These are phyloP conservation scores for Ophiocordyceps camponoti-rufipedis DNA, from an alignment of 2,329 filamentous ascomycete species.

Conservation along the genomic window DNA sequence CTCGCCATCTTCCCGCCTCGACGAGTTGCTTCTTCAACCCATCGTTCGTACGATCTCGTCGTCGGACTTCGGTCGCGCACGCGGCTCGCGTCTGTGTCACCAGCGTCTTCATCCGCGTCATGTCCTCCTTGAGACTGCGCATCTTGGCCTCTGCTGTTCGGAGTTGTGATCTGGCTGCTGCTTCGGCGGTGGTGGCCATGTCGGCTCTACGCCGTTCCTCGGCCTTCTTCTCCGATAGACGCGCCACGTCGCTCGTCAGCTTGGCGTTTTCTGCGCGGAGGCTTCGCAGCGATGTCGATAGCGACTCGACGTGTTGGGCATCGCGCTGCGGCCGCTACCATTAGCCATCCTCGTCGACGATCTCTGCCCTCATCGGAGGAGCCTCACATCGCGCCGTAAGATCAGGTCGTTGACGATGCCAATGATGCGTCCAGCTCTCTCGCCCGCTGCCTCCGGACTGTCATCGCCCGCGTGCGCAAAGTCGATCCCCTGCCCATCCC, in stretches of 20 bases:
- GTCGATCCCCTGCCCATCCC: slow-evolving; percentile 58
- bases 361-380: not conserved
- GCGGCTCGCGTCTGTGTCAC: slow-evolving; percentile 70
- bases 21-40: slow-evolving; percentile 72
- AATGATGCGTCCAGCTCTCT: slow-evolving; percentile 73
- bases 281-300: slow-evolving; percentile 60
- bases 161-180: slow-evolving; percentile 49
- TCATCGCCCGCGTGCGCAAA: slow-evolving; percentile 56
- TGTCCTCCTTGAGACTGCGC: slow-evolving; percentile 68
- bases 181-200: slow-evolving; percentile 50
- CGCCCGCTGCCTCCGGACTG: slow-evolving; percentile 27
- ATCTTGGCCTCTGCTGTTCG: slow-evolving; percentile 56
- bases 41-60: slow-evolving; percentile 77
- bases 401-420: slow-evolving; percentile 89
- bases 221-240: slow-evolving; percentile 32
- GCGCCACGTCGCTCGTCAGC: slow-evolving; percentile 49
- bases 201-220: slow-evolving; percentile 38
- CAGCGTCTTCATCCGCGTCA: slow-evolving; percentile 57
- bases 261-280: slow-evolving; percentile 60
- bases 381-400: slow-evolving; percentile 58
- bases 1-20: slow-evolving; percentile 46
- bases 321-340: slow-evolving; percentile 43
- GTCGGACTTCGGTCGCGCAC: slow-evolving; percentile 80
- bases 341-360: not conserved
- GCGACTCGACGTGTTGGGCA: slow-evolving; percentile 68